Percentiles rank a stretch among this genome's conserved stretches.
phyloP scores from a whole-genome alignment of 768 basidiomycete species.

The Pisolithus sp. region DNA sequence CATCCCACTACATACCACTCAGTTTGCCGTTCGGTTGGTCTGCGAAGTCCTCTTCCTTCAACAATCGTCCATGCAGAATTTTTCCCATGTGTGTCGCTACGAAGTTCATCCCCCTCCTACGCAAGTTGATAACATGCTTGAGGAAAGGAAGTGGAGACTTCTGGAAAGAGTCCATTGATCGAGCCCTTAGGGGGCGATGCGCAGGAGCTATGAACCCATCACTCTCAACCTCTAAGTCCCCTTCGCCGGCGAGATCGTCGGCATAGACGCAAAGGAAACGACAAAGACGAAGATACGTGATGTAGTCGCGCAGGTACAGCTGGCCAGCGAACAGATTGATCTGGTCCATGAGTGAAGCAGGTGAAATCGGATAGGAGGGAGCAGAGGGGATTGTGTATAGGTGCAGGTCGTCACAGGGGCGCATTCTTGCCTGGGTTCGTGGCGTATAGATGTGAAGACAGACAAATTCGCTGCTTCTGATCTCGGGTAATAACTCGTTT shows the following conservation, averaged over 20 bases:
- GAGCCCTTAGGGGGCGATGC: neutral
- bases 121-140: slow-evolving; percentile 28
- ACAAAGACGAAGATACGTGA: slow-evolving; percentile 31
- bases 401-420: slow-evolving; percentile 29
- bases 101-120: slow-evolving; percentile 35
- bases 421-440: slow-evolving; percentile 27
- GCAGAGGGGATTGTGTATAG: slow-evolving; percentile 19
- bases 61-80: slow-evolving; percentile 25
- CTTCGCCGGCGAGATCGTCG: slow-evolving; percentile 39
- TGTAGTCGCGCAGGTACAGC: slow-evolving; percentile 31
- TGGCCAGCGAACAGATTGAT: slow-evolving; percentile 43
- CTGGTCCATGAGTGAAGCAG: slow-evolving; percentile 19
- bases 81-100: slow-evolving; percentile 36
- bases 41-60: slow-evolving; percentile 23
- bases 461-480: slow-evolving; percentile 27
- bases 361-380: slow-evolving; percentile 11
- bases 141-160: slow-evolving; percentile 18
- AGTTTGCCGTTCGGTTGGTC: no score
- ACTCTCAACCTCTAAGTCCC: slow-evolving; percentile 28
- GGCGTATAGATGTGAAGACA: slow-evolving; percentile 39
- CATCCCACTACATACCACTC: no score
- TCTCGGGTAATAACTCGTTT: slow-evolving; percentile 31
- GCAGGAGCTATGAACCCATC: slow-evolving; percentile 19
- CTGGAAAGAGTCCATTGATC: neutral
- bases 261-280: slow-evolving; percentile 33